Evolutionary conservation across 2,329 filamentous ascomycete species (phyloP), one percentile per base, ranked within the genome.

Genomic region (Alternaria gaisen): DNA sequence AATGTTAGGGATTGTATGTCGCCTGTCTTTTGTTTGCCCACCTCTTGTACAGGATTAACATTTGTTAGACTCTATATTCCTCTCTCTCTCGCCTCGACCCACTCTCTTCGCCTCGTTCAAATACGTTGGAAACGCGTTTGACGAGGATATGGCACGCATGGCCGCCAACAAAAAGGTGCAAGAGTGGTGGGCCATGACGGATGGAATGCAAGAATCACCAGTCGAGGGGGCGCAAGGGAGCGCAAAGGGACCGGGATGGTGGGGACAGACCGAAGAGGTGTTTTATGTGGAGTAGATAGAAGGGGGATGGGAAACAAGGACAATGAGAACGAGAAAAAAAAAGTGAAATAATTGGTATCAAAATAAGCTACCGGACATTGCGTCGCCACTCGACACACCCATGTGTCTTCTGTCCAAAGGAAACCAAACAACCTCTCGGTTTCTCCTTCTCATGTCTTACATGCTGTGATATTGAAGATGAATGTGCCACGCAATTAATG

Each of bases 181-280:
- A 56, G 88, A 91, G 76, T 94, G 91, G 92, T 94, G 91, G 91
- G 82, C 81, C 59, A 90, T 94, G 88, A 94, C 91, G 51, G 91
- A 94, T 76, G 82, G 83, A 14, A 92, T 89, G 83, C 91, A 94
- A 80, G 89, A 82, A 64, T 77, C 70, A 7, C 73, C 90, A 30
- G 84, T 86, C 66, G 83, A 84, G 6, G 88, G 87, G 2, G 74
- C 74, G 16, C 62, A 65, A 26, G 74, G 73, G 11, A 73, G 70
- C 28, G 60, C 54, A 16, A 61, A 57, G 3, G 72, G 70, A 22
- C 71, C 72, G 0, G 83, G 83, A 11, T 91, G 90, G 90, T 92
- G 90, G 90, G 88, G 85, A 72, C 84, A 84, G 2, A 74, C 90
- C 20, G 88, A 91, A 74, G 89, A 91, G 79, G 88, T 91, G 3